Base-by-base conservation (phyloP, 495 filamentous ascomycete genomes). In the Aspergillus steynii region DNA sequence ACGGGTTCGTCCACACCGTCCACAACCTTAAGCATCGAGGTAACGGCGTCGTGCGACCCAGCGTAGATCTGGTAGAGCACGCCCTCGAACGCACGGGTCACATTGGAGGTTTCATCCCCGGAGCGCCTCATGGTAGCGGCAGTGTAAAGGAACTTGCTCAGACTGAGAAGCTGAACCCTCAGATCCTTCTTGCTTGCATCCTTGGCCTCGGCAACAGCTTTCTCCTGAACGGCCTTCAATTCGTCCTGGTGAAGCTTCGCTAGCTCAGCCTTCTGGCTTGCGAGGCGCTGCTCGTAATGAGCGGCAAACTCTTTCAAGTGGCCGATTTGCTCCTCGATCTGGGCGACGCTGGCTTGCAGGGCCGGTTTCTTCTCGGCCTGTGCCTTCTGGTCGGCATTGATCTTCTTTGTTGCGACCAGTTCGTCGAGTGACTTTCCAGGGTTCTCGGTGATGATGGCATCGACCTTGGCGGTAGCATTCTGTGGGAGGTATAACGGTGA, bases 311-410 rank as follows among this genome's bases (percentile, higher is more conserved):
- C 88, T 77, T 89, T 92, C 80, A 90, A 92, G 68, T 89, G 86
- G 14, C 84, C 77, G 49, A 97, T 81, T 75, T 97, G 91, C 64
- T 96, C 92, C 71, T 95, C 90, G 31, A 91, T 75, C 74, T 95
- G 89, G 29, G 82, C 74, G 52, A 93, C 78, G 63, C 88, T 83
- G 29, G 86, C 83, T 68, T 92, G 89, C 14, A 97, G 85, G 15
- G 82, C 74, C n/a, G 95, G 94, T 71, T 96, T 98, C 84, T 96
- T 96, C 62, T 89, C 76, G 28, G 87, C 85, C 76, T 97, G 90
- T 7, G 89, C 87, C 73, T 92, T 96, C 74, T 98, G 93, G 74
- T 99, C 96, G 65, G 76, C 64, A 71, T 98, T 99, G 82, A 99
- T 93, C 72, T 94, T 90, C 77, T 89, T 90, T 56, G 83, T 72